Evolutionary conservation across 495 filamentous ascomycete species (phyloP), one percentile per base, ranked within the genome.

Genomic region (Apiosordaria backusii): DNA sequence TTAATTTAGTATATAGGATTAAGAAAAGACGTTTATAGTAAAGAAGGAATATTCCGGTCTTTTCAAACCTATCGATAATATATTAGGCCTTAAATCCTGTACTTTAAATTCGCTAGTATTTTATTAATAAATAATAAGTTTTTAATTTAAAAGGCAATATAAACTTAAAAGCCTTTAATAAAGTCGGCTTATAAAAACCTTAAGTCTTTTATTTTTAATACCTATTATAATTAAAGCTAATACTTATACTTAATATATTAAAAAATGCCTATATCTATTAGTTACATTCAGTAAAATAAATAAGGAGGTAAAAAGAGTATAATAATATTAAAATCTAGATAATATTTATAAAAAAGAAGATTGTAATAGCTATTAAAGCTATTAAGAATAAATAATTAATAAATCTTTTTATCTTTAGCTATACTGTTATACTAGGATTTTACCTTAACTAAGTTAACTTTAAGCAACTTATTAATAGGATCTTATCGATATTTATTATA

Each of bases 341-440:
- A 60, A 60, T 60, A 60, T 60, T 29, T 60, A 29, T 60, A 60
- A 3, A 60, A 35, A 4, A 15, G 19, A 15, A 27, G 15, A 27
- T 27, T 9, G 15, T 60, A 18, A n/a, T 60, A 27, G 27, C 16
- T 18, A 6, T 25, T 15, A 29, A 60, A 25, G 18, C 15, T 60
- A 18, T 18, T 35, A 35, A 29, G 27, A 4, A 60, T 13, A 24
- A 25, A 60, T 27, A 29, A n/a, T 35, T 18, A 16, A 10, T 13
- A 40, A 4, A 6, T 27, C 27, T 0, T 29, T 4, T 29, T 60
- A 29, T 29, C 27, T 29, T 29, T 29, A 29, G 7, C 3, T 4
- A 29, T 7, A 29, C 7, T 29, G 7, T 29, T 29, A 29, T 29
- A 29, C 7, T 4, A 29, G 27, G 27, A 7, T 29, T 29, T 29